A percentile compares a stretch with the other conserved stretches of the same genome.
Evolutionary conservation across 768 basidiomycete genomes (phyloP).

Genomic region (Pholiota molesta): DNA sequence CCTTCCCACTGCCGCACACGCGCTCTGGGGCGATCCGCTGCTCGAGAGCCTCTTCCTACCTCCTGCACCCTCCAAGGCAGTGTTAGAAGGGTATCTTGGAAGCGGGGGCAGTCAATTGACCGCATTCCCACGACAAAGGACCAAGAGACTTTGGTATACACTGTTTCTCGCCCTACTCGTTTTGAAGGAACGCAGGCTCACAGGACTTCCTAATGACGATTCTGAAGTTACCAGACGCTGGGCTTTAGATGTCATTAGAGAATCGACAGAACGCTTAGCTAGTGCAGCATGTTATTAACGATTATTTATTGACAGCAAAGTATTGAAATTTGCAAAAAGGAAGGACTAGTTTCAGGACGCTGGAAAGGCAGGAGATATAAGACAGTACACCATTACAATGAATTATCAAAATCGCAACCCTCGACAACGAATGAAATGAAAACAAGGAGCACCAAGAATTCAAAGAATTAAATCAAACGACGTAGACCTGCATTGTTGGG

Average conservation of each 20-base stretch:
- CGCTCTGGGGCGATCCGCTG: constrained; percentile 78
- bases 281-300: constrained; percentile 52
- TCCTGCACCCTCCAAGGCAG: constrained; percentile 47
- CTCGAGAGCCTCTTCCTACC: constrained; percentile 67
- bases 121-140: constrained; percentile 66
- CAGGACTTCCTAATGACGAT: neutral
- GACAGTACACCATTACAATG: neutral
- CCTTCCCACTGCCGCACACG: constrained; percentile 52
- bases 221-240: constrained; percentile 33
- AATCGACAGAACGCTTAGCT: constrained; percentile 44
- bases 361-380: too few relatives aligned
- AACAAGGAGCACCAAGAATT: neutral
- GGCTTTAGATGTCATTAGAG: constrained; percentile 45
- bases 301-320: neutral
- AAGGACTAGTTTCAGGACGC: too few relatives aligned
- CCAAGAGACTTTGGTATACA: constrained; percentile 79
- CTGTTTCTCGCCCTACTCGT: constrained; percentile 63
- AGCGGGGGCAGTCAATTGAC: constrained; percentile 53
- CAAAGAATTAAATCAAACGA: neutral
- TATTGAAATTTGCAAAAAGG: too few relatives aligned
- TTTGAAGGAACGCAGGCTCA: constrained; percentile 38
- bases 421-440: neutral
- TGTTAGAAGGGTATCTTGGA: constrained; percentile 62
- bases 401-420: neutral
- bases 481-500: neutral